Evolutionary conservation across 139 green algal species (phyloP).

Genomic region (Chlorella sp.): DNA sequence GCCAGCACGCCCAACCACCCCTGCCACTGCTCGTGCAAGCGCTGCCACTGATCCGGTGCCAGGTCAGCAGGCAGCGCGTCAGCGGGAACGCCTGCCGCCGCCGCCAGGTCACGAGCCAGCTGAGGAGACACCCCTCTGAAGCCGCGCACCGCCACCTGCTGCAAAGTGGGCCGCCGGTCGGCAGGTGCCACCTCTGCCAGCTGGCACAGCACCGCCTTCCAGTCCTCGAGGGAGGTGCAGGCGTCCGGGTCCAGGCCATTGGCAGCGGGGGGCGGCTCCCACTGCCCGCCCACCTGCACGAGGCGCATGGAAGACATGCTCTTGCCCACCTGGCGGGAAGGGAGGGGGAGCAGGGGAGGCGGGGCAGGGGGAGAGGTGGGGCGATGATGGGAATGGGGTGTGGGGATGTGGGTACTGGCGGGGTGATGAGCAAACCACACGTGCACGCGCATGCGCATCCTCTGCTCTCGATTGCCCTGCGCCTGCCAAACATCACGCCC

Average conservation of each 20-base stretch:
- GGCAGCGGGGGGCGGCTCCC: slow-evolving; percentile 66
- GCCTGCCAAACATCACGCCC: no score
- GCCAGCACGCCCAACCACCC: slow-evolving; percentile 62
- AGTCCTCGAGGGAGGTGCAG: slow-evolving; percentile 39
- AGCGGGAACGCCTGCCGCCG: slow-evolving; percentile 28
- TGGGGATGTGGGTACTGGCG: no score
- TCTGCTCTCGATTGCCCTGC: no score
- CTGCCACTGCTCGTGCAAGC: slow-evolving; percentile 63
- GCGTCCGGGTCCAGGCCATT: slow-evolving; percentile 62
- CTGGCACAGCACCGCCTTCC: slow-evolving; percentile 50
- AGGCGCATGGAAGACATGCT: slow-evolving; percentile 74
- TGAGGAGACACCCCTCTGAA: slow-evolving; percentile 77
- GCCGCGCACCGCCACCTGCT: slow-evolving; percentile 51
- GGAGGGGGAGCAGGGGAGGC: not conserved
- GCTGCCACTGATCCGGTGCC: slow-evolving; percentile 46
- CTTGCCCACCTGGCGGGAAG: slow-evolving; percentile 62
- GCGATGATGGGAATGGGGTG: not conserved
- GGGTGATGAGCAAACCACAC: not conserved
- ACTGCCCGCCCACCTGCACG: slow-evolving; percentile 74
- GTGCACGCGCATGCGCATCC: not conserved
- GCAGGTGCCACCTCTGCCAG: slow-evolving; percentile 39
- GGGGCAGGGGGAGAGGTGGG: not conserved
- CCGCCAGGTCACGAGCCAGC: slow-evolving; percentile 70
- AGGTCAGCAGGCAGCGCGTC: slow-evolving; percentile 22
- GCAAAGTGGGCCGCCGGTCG: not conserved